Conservation (phyloP, 2,329 filamentous ascomycete genomes). For the Talaromyces islandicus region DNA sequence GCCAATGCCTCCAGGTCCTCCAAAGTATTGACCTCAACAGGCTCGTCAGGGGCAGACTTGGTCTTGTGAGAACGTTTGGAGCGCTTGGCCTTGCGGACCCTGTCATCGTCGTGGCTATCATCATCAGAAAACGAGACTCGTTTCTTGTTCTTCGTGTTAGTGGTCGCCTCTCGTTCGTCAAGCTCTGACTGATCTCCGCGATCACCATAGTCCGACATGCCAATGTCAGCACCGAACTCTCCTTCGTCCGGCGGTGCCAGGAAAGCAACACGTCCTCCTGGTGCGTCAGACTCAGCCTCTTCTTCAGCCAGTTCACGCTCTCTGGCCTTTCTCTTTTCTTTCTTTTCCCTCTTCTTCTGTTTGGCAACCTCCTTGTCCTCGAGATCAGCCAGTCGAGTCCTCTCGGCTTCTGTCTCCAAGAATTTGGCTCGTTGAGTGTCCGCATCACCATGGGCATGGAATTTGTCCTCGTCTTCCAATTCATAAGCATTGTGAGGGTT, state of each 20-base stretch:
- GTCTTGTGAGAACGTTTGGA: slow-evolving; percentile 16
- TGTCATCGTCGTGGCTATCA: slow-evolving; percentile 19
- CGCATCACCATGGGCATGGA: slow-evolving; percentile 66
- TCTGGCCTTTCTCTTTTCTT: slow-evolving; percentile 38
- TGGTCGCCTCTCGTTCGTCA: not conserved
- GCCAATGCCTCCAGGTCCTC: slow-evolving; percentile 44
- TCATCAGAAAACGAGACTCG: slow-evolving; percentile 25
- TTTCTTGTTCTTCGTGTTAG: slow-evolving; percentile 35
- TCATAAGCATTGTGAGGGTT: slow-evolving; percentile 80
- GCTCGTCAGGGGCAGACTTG: slow-evolving; percentile 14
- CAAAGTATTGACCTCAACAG: slow-evolving; percentile 37
- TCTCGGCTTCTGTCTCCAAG: slow-evolving; percentile 66
- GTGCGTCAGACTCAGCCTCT: slow-evolving; percentile 26
- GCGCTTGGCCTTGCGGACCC: slow-evolving; percentile 19
- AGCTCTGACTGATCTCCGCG: slow-evolving; percentile 17
- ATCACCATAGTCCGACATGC: slow-evolving; percentile 13
- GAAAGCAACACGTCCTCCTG: slow-evolving; percentile 17
- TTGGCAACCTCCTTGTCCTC: slow-evolving; percentile 76
- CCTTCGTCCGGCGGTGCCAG: slow-evolving; percentile 26
- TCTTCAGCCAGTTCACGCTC: slow-evolving; percentile 31
- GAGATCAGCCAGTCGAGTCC: slow-evolving; percentile 68
- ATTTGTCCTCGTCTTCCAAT: slow-evolving; percentile 77
- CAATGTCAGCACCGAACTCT: slow-evolving; percentile 10
- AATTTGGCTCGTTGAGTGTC: slow-evolving; percentile 72
- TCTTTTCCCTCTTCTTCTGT: slow-evolving; percentile 57